phyloP scores from a whole-genome alignment of 176 grass and related monocot species.

The Triticum turgidum region DNA sequence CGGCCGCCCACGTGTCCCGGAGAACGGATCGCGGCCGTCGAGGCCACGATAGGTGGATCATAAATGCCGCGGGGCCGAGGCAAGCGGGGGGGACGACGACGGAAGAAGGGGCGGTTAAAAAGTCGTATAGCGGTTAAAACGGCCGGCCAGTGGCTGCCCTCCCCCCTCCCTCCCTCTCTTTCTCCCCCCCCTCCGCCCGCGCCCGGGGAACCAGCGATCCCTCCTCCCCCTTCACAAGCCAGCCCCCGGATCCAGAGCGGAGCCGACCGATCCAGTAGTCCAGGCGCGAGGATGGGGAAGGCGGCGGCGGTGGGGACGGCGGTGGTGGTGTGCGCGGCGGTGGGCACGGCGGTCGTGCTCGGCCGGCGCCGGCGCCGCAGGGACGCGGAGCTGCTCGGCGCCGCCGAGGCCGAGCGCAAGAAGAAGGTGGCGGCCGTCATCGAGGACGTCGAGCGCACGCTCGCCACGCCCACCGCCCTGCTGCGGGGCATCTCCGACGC shows the following conservation, averaged over 20 bases:
- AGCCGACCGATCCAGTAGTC: background rate
- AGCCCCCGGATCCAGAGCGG: conserved; percentile 37
- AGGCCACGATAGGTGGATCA: background rate
- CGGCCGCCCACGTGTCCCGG: background rate
- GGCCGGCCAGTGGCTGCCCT: conserved; percentile 27
- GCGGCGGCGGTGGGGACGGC: conserved; percentile 52
- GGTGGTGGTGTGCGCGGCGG: conserved; percentile 70
- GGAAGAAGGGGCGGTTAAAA: background rate
- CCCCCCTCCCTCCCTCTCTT: background rate
- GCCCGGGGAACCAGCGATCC: conserved; percentile 7
- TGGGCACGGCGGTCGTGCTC: conserved; percentile 57
- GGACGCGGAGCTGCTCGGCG: conserved; percentile 17
- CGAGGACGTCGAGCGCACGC: conserved; percentile 69
- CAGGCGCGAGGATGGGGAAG: conserved; percentile 49
- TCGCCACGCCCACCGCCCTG: conserved; percentile 67
- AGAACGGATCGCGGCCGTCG: background rate
- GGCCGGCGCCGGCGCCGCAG: conserved; percentile 35
- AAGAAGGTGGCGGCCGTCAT: conserved; percentile 36
- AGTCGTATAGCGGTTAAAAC: conserved; percentile 42
- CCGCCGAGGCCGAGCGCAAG: conserved; percentile 35
- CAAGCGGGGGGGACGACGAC: background rate
- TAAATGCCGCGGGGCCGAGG: conserved; percentile 33
- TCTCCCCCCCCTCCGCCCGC: conserved; percentile 18
- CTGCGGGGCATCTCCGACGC: conserved; percentile 79
- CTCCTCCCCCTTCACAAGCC: background rate